phyloP scores from a whole-genome alignment of 139 green algal species.

The Chlorella ohadii region DNA sequence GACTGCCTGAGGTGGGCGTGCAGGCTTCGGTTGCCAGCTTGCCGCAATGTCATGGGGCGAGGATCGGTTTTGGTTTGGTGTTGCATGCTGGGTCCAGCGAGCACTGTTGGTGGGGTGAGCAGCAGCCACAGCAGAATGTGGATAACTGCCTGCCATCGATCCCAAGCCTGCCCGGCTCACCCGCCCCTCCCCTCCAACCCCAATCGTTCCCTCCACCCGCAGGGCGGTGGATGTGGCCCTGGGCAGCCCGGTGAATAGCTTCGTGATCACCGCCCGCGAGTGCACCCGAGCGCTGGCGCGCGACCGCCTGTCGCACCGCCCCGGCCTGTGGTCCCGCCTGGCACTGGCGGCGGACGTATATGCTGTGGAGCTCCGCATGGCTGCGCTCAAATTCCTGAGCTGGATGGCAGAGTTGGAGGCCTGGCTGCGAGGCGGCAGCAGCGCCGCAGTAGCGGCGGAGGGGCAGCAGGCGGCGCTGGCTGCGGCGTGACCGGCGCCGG shows the following conservation, averaged over 20 bases:
- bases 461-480: background rate
- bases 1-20: slow-evolving; percentile 83
- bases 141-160: too few relatives aligned
- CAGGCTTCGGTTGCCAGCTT: too few relatives aligned
- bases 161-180: too few relatives aligned
- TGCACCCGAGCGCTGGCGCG: slow-evolving; percentile 78
- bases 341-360: background rate
- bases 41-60: too few relatives aligned
- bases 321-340: slow-evolving; percentile 23
- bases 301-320: slow-evolving; percentile 34
- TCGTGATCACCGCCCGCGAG: slow-evolving; percentile 85
- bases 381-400: slow-evolving; percentile 34
- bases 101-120: too few relatives aligned
- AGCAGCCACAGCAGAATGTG: too few relatives aligned
- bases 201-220: background rate
- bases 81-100: too few relatives aligned
- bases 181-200: too few relatives aligned
- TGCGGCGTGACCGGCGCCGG: background rate
- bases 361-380: slow-evolving; percentile 55
- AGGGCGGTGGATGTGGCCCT: slow-evolving; percentile 36
- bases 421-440: slow-evolving; percentile 3
- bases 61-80: too few relatives aligned
- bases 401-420: slow-evolving; percentile 33
- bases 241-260: slow-evolving; percentile 76
- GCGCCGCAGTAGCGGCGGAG: background rate